A percentile compares a stretch with the other conserved stretches of the same genome.
These are phyloP conservation scores for Diplodia seriata DNA, from an alignment of 2,329 filamentous ascomycete genomes.

Conservation along the genomic window DNA sequence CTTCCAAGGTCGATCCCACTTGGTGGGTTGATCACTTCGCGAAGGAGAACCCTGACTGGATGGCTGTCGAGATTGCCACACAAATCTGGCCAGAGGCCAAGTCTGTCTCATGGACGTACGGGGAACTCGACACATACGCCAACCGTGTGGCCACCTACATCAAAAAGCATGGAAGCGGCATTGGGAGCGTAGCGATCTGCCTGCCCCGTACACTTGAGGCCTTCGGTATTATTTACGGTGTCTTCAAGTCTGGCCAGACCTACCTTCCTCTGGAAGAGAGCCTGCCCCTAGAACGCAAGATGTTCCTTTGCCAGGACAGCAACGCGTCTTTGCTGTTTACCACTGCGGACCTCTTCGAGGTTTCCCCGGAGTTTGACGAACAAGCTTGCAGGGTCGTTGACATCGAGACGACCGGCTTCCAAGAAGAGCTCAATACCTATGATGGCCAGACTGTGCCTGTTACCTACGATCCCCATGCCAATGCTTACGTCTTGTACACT, in stretches of 20 bases:
- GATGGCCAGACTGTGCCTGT: constrained; percentile 2
- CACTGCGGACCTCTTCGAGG: constrained; percentile 32
- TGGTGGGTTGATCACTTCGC: constrained; percentile 74
- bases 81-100: constrained; percentile 55
- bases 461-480: constrained; percentile 14
- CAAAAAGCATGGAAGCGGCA: constrained; percentile 48
- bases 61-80: constrained; percentile 71
- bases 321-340: constrained; percentile 30
- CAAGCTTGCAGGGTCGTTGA: constrained; percentile 35
- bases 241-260: constrained; percentile 47
- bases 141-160: constrained; percentile 45
- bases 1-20: constrained; percentile 68
- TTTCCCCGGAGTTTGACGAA: constrained; percentile 36
- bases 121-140: constrained; percentile 24
- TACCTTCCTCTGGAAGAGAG: constrained; percentile 50
- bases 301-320: constrained; percentile 45
- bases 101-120: constrained; percentile 55
- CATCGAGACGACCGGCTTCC: constrained; percentile 7
- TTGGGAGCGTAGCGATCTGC: constrained; percentile 70
- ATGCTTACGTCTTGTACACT: constrained; percentile 76
- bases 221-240: constrained; percentile 65
- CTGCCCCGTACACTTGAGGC: constrained; percentile 81
- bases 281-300: constrained; percentile 43
- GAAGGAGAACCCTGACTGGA: constrained; percentile 59
- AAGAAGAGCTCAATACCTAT: constrained; percentile 18